These are phyloP conservation scores for Aspergillus mulundensis DNA, from an alignment of 495 filamentous ascomycete genomes.

Conservation along the genomic window DNA sequence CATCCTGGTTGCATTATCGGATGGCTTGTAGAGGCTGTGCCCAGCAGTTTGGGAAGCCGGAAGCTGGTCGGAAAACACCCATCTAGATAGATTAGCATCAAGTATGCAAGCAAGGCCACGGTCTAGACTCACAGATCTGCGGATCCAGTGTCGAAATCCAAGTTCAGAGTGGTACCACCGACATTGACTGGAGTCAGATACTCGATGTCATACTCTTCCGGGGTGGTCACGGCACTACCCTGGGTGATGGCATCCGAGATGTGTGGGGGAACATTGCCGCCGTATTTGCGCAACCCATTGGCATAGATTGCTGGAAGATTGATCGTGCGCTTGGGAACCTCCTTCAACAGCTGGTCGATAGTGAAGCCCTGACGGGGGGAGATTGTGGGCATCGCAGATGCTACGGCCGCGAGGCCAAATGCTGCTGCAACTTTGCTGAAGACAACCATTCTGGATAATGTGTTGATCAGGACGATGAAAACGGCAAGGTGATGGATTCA, in stretches of 20 bases:
- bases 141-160: conserved; percentile 75
- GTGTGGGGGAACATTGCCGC: conserved; percentile 34
- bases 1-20: conserved; percentile 45
- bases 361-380: conserved; percentile 35
- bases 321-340: conserved; percentile 27
- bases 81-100: conserved; percentile 25
- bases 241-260: conserved; percentile 44
- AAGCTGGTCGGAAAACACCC: conserved; percentile 52
- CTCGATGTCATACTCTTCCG: conserved; percentile 55
- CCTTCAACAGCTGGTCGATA: conserved; percentile 33
- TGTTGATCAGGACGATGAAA: background rate
- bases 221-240: conserved; percentile 48
- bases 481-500: background rate
- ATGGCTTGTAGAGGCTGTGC: conserved; percentile 60
- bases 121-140: conserved; percentile 60
- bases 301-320: conserved; percentile 42
- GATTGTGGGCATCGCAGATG: conserved; percentile 31
- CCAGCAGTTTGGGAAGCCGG: conserved; percentile 45
- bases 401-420: conserved; percentile 30
- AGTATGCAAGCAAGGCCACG: background rate
- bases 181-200: conserved; percentile 66
- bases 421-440: conserved; percentile 36
- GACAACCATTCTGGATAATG: conserved; percentile 37
- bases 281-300: conserved; percentile 42
- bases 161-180: conserved; percentile 57